These are phyloP conservation scores for Aspergillus uvarum DNA, from an alignment of 2,329 filamentous ascomycete genomes.

Conservation along the genomic window DNA sequence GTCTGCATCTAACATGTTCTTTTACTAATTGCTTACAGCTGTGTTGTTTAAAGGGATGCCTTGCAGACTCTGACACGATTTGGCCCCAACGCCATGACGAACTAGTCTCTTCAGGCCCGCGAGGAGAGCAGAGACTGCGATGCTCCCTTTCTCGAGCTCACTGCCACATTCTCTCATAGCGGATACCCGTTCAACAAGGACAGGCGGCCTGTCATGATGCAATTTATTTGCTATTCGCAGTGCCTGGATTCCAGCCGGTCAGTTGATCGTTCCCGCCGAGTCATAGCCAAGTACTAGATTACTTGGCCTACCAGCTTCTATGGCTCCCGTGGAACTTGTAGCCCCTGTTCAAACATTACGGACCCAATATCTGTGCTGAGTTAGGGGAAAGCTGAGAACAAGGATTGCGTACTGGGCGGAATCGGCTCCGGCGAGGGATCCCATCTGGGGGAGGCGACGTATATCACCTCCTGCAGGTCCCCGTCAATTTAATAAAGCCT, in stretches of 20 bases:
- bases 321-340: slow-evolving; percentile 4
- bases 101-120: slow-evolving; percentile 5
- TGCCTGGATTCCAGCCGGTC: background rate
- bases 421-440: background rate
- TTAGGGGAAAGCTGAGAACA: background rate
- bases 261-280: background rate
- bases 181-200: background rate
- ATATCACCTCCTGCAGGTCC: slow-evolving; percentile 7
- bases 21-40: background rate
- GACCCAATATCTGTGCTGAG: slow-evolving; percentile 2
- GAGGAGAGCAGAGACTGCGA: background rate
- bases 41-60: background rate
- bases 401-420: slow-evolving; percentile 1
- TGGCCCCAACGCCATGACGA: slow-evolving; percentile 8
- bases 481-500: background rate
- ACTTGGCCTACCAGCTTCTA: background rate
- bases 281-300: background rate
- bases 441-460: slow-evolving; percentile 5
- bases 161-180: slow-evolving; percentile 2
- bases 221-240: background rate
- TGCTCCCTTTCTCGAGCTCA: background rate
- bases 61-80: slow-evolving; percentile 8
- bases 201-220: background rate
- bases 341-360: slow-evolving; percentile 4
- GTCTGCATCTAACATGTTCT: background rate